Evolutionary conservation across 495 filamentous ascomycete species (phyloP).

Genomic region (Talaromyces thailandensis): DNA sequence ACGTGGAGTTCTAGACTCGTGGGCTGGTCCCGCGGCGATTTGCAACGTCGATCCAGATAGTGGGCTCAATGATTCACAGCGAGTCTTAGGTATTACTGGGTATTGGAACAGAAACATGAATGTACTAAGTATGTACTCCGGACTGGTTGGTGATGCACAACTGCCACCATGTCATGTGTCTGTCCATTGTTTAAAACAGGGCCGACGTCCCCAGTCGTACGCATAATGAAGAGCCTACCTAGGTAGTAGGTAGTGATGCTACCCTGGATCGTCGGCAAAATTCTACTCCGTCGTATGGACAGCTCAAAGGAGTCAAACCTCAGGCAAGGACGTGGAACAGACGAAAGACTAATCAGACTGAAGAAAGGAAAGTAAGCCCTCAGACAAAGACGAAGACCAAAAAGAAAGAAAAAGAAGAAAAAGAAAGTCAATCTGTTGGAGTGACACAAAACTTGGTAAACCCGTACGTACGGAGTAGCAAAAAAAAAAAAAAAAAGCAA

Average conservation of each 20-base stretch:
- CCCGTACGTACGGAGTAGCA: too few relatives aligned
- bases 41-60: background rate
- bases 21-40: background rate
- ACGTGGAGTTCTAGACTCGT: background rate
- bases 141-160: background rate
- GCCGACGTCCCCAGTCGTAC: background rate
- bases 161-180: background rate
- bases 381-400: conserved; percentile 3
- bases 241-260: background rate
- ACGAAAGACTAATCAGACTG: background rate
- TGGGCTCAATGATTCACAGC: background rate
- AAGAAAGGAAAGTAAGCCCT: background rate
- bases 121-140: background rate
- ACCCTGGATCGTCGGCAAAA: background rate
- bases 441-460: background rate
- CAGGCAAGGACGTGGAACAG: background rate
- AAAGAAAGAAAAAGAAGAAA: background rate
- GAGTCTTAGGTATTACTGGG: background rate
- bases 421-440: background rate
- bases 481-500: too few relatives aligned
- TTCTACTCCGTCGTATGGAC: background rate
- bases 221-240: background rate
- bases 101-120: background rate
- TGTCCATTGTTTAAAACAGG: background rate
- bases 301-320: too few relatives aligned